Percentiles rank a stretch among this genome's conserved stretches.
These are phyloP conservation scores for Rhodosporidiobolus sp. DNA, from an alignment of 768 basidiomycete species.

Conservation along the genomic window DNA sequence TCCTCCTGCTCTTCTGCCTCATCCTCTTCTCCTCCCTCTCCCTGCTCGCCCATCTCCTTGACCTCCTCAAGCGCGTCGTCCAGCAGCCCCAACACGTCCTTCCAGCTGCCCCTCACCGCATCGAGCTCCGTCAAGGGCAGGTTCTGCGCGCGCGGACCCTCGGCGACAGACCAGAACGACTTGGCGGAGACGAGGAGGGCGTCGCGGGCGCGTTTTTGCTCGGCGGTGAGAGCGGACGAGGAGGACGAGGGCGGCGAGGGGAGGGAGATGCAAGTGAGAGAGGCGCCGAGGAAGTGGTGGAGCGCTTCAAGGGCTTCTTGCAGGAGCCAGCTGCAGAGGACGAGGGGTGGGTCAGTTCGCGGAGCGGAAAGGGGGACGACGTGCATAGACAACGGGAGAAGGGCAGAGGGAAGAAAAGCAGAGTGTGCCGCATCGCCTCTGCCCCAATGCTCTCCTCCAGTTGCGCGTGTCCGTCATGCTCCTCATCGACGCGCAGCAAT, in stretches of 20 bases:
- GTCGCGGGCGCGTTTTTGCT: background rate
- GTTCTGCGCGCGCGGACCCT: background rate
- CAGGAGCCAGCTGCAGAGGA: slow-evolving; percentile 16
- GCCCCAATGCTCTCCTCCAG: too few species aligned
- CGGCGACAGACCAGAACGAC: slow-evolving; percentile 14
- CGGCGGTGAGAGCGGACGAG: background rate
- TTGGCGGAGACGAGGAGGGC: slow-evolving; percentile 9
- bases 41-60: slow-evolving; percentile 3
- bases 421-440: too few species aligned
- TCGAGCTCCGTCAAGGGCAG: slow-evolving; percentile 11
- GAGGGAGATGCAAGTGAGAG: too few species aligned
- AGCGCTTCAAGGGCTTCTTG: slow-evolving; percentile 23
- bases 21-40: background rate
- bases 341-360: background rate
- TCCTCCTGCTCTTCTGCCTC: slow-evolving; percentile 4
- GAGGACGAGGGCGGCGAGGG: too few species aligned
- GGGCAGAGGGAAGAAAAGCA: too few species aligned
- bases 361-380: background rate
- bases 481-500: too few species aligned
- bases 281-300: background rate
- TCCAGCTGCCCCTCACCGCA: slow-evolving; percentile 24
- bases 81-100: slow-evolving; percentile 12
- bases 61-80: slow-evolving; percentile 31
- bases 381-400: too few species aligned
- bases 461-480: too few species aligned